These are phyloP conservation scores for Pseudopyricularia cyperi DNA, from an alignment of 2,329 filamentous ascomycete genomes.

Conservation along the genomic window DNA sequence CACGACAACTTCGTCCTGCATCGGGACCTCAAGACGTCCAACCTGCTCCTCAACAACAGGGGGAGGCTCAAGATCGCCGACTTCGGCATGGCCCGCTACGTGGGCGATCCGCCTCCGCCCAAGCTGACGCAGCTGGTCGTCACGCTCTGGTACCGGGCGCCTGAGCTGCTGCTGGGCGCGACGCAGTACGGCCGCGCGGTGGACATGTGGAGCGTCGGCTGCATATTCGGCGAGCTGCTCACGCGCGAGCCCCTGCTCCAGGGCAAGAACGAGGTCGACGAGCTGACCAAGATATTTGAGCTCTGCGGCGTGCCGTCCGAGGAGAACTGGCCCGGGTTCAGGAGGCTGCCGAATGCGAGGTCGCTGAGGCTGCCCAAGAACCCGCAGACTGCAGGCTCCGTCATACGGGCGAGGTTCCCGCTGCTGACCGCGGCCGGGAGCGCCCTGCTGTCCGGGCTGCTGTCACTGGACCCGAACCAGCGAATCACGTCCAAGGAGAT, in stretches of 20 bases:
- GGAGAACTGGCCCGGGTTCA: slow-evolving; percentile 74
- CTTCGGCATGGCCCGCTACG: slow-evolving; percentile 94
- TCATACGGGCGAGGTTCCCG: slow-evolving; percentile 68
- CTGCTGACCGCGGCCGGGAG: slow-evolving; percentile 66
- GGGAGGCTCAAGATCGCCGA: slow-evolving; percentile 92
- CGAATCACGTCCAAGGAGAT: slow-evolving; percentile 63
- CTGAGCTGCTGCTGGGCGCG: slow-evolving; percentile 77
- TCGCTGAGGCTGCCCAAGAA: slow-evolving; percentile 55
- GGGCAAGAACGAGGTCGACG: slow-evolving; percentile 85
- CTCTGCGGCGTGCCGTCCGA: slow-evolving; percentile 79
- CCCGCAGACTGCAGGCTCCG: slow-evolving; percentile 25
- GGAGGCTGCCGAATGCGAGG: slow-evolving; percentile 74
- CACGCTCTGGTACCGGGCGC: slow-evolving; percentile 91
- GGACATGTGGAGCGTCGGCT: slow-evolving; percentile 94
- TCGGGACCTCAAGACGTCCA: slow-evolving; percentile 86
- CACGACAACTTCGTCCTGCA: slow-evolving; percentile 86
- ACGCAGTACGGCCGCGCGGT: slow-evolving; percentile 62
- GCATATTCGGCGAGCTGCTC: slow-evolving; percentile 87
- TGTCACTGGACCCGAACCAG: slow-evolving; percentile 60
- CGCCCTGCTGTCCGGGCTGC: slow-evolving; percentile 52
- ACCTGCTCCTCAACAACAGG: slow-evolving; percentile 88
- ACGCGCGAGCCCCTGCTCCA: slow-evolving; percentile 72
- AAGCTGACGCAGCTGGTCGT: slow-evolving; percentile 87
- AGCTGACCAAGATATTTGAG: slow-evolving; percentile 77
- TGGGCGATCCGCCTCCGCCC: slow-evolving; percentile 58